Evolutionary conservation across 768 basidiomycete species (phyloP).

Genomic region (Leccinum olivaceopallidum): DNA sequence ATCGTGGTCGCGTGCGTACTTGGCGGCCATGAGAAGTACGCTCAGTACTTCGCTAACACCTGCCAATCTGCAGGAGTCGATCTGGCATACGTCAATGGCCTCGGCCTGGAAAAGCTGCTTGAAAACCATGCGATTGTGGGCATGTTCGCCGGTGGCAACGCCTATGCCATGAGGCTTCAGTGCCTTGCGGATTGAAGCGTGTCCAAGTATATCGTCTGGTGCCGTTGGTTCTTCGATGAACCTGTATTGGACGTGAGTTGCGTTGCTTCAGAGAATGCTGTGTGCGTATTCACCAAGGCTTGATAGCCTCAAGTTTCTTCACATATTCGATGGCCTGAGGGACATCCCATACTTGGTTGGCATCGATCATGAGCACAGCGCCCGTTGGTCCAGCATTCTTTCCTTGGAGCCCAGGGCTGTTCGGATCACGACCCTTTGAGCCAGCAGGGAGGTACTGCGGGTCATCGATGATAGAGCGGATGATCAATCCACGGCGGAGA

Average conservation of each 20-base stretch:
- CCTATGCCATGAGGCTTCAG: slow-evolving; percentile 84
- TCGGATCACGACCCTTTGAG: slow-evolving; percentile 56
- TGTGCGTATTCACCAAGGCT: slow-evolving; percentile 67
- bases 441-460: slow-evolving; percentile 75
- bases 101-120: slow-evolving; percentile 93
- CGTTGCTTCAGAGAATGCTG: not conserved
- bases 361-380: slow-evolving; percentile 94
- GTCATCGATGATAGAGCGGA: slow-evolving; percentile 95
- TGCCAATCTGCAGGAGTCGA: slow-evolving; percentile 91
- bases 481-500: slow-evolving; percentile 82
- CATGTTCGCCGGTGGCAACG: slow-evolving; percentile 96
- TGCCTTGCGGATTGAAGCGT: slow-evolving; percentile 80
- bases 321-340: slow-evolving; percentile 92
- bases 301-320: slow-evolving; percentile 71
- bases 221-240: slow-evolving; percentile 99
- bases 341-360: slow-evolving; percentile 97
- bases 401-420: slow-evolving; percentile 61
- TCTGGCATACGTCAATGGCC: slow-evolving; percentile 94
- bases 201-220: slow-evolving; percentile 90
- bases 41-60: slow-evolving; percentile 95
- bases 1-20: slow-evolving; percentile 44
- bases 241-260: slow-evolving; percentile 40
- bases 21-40: slow-evolving; percentile 91
- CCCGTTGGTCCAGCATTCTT: slow-evolving; percentile 97
- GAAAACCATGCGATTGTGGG: slow-evolving; percentile 95